Conservation (phyloP, 176 grass and related monocot genomes). For the Melocanna baccifera region DNA sequence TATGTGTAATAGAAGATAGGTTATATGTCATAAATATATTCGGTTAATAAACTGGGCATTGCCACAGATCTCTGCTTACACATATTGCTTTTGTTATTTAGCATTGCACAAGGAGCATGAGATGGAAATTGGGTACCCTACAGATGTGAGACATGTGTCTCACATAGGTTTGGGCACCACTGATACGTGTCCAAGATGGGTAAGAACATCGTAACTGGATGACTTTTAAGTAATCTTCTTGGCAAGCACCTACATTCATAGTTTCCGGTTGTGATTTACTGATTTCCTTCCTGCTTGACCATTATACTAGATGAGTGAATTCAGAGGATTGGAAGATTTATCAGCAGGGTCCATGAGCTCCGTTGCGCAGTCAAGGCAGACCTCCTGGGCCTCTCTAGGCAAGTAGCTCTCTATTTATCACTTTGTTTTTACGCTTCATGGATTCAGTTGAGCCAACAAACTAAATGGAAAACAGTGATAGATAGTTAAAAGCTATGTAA, state of each 20-base stretch:
- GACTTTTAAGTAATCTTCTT: neutral
- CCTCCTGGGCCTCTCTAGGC: slow-evolving; percentile 66
- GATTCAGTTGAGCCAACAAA: neutral
- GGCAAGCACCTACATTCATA: neutral
- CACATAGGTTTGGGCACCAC: slow-evolving; percentile 73
- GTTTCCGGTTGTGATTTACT: neutral
- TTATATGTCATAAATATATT: neutral
- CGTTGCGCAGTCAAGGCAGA: slow-evolving; percentile 34
- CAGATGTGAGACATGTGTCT: slow-evolving; percentile 86
- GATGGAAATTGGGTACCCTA: slow-evolving; percentile 92
- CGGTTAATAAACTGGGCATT: neutral
- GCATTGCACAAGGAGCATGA: slow-evolving; percentile 84
- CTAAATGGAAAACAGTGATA: neutral
- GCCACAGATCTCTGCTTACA: neutral
- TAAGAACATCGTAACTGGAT: slow-evolving; percentile 35
- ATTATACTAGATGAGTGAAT: slow-evolving; percentile 60
- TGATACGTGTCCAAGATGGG: slow-evolving; percentile 70
- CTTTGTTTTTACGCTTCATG: neutral
- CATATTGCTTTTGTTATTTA: slow-evolving; percentile 6
- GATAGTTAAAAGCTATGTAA: neutral
- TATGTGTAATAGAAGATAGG: neutral
- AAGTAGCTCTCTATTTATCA: neutral
- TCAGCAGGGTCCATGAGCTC: slow-evolving; percentile 32
- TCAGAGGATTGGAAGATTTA: slow-evolving; percentile 46
- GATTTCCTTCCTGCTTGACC: neutral